phyloP scores from a whole-genome alignment of 306 rosid genomes.

The Vicia villosa region DNA sequence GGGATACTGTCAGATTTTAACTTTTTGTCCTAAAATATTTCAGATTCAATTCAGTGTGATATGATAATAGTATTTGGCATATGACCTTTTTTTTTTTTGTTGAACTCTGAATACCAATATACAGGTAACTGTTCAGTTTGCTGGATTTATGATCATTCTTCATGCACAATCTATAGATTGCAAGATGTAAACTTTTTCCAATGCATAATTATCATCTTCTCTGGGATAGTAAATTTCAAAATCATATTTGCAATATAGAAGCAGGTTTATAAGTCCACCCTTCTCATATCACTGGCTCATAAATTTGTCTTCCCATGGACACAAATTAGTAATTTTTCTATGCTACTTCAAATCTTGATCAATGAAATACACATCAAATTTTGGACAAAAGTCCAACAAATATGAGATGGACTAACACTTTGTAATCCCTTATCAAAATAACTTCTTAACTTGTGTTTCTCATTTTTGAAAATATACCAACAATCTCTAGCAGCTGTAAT shows the following conservation, averaged over 20 bases:
- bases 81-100: conserved; percentile 1
- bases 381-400: no score
- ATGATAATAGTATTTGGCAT: conserved; percentile 40
- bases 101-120: not conserved
- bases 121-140: conserved; percentile 26
- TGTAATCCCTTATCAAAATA: no score
- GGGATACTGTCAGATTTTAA: conserved; percentile 33
- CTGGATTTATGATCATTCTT: conserved; percentile 3
- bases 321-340: no score
- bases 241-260: not conserved
- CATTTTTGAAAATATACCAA: no score
- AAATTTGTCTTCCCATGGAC: no score
- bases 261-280: not conserved
- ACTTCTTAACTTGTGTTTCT: no score
- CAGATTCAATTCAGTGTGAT: conserved; percentile 41
- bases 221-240: not conserved
- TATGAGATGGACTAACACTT: no score
- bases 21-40: conserved; percentile 34
- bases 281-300: not conserved
- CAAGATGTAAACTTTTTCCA: not conserved
- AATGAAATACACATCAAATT: no score
- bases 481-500: no score
- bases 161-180: not conserved
- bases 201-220: not conserved
- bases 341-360: no score